These are phyloP conservation scores for Erodium texanum DNA, from an alignment of 441 rosid species.

Conservation along the genomic window DNA sequence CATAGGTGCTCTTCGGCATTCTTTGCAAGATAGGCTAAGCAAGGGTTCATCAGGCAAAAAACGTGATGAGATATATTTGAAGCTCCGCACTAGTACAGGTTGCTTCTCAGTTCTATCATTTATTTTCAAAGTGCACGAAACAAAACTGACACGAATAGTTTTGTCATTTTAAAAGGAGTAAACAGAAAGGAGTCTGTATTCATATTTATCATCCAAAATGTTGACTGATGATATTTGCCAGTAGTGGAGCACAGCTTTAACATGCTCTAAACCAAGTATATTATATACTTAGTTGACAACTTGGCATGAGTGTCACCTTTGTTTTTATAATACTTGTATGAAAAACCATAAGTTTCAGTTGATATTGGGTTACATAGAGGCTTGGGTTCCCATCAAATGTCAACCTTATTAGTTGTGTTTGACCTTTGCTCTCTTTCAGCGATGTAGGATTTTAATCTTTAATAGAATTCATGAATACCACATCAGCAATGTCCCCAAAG, in stretches of 20 bases:
- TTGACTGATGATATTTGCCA: not conserved
- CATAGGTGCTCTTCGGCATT: constrained; percentile 82
- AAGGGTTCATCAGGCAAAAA: constrained; percentile 69
- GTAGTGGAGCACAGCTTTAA: not conserved
- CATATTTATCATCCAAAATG: not conserved
- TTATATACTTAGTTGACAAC: too few species aligned
- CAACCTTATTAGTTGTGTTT: too few species aligned
- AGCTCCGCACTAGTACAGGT: constrained; percentile 87
- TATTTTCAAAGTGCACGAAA: constrained; percentile 6
- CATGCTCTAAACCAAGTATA: too few species aligned
- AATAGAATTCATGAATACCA: not conserved
- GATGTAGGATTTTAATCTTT: too few species aligned
- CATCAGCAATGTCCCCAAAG: not conserved
- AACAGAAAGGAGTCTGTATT: not conserved
- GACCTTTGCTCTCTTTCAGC: too few species aligned
- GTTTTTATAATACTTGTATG: too few species aligned
- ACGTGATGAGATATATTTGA: constrained; percentile 77
- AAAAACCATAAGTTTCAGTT: too few species aligned
- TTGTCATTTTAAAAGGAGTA: not conserved
- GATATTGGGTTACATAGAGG: too few species aligned
- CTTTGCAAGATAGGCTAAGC: constrained; percentile 81
- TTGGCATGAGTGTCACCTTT: too few species aligned
- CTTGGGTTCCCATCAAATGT: too few species aligned
- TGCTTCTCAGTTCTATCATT: constrained; percentile 12
- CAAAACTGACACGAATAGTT: not conserved